phyloP scores from a whole-genome alignment of 495 filamentous ascomycete genomes.

The Podospora conica region DNA sequence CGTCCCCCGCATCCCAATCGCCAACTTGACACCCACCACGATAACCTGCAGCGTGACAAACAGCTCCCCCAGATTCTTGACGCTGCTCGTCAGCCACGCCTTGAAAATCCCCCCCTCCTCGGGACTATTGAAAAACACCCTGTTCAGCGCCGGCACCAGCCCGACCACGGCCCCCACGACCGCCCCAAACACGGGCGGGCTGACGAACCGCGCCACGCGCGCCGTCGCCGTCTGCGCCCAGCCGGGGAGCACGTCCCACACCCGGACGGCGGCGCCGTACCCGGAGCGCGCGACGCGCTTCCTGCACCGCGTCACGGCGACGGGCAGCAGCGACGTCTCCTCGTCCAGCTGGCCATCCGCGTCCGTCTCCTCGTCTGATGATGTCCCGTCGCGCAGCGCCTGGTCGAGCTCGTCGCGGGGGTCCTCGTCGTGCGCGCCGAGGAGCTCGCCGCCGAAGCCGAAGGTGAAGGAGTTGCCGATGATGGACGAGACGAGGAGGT shows the following conservation, averaged over 20 bases:
- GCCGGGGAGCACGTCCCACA: slow-evolving; percentile 36
- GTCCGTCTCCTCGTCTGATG: not conserved
- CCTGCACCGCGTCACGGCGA: slow-evolving; percentile 13
- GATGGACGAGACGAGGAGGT: slow-evolving; percentile 54
- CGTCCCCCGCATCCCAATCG: slow-evolving; percentile 45
- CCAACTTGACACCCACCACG: slow-evolving; percentile 60
- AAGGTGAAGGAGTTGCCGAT: slow-evolving; percentile 42
- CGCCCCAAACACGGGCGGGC: slow-evolving; percentile 57
- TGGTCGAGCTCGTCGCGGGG: slow-evolving; percentile 12
- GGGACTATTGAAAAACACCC: slow-evolving; percentile 55
- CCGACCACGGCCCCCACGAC: slow-evolving; percentile 53
- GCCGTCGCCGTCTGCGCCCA: slow-evolving; percentile 34
- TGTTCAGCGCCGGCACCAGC: slow-evolving; percentile 54
- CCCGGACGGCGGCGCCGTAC: slow-evolving; percentile 21
- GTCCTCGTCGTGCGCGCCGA: slow-evolving; percentile 30
- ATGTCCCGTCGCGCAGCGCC: slow-evolving; percentile 5
- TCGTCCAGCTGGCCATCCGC: slow-evolving; percentile 7
- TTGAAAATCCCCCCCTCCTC: slow-evolving; percentile 58
- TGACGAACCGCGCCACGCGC: slow-evolving; percentile 47
- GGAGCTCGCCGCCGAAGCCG: slow-evolving; percentile 53
- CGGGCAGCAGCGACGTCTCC: slow-evolving; percentile 14
- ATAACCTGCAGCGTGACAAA: slow-evolving; percentile 67
- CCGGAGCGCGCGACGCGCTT: slow-evolving; percentile 11
- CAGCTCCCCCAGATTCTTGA: slow-evolving; percentile 59
- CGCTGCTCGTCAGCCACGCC: slow-evolving; percentile 59